A percentile compares a stretch with the other conserved stretches of the same genome.
phyloP scores from a whole-genome alignment of 805 yeast genomes.

The Saccharomycopsis sp. region DNA sequence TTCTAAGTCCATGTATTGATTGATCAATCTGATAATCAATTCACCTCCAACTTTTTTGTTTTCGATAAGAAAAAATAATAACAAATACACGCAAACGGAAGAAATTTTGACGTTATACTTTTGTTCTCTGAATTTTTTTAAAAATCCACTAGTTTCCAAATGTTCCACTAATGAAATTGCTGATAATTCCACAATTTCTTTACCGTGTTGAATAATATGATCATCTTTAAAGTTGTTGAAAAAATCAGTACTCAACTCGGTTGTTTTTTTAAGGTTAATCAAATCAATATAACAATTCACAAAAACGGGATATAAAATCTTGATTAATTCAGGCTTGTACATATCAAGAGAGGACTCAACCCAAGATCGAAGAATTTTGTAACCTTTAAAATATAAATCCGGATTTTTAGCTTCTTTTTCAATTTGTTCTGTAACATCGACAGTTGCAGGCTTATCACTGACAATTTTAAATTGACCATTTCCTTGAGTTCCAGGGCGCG shows the following conservation, averaged over 20 bases:
- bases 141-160: conserved; percentile 70
- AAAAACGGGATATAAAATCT: conserved; percentile 85
- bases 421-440: conserved; percentile 17
- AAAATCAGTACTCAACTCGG: conserved; percentile 57
- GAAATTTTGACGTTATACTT: conserved; percentile 70
- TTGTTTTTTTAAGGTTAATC: conserved; percentile 45
- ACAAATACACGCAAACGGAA: conserved; percentile 72
- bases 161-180: conserved; percentile 76
- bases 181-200: conserved; percentile 61
- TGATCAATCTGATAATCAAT: conserved; percentile 71
- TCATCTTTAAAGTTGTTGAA: conserved; percentile 66
- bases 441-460: conserved; percentile 3
- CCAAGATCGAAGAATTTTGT: conserved; percentile 75
- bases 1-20: conserved; percentile 56
- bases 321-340: conserved; percentile 77
- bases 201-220: conserved; percentile 65
- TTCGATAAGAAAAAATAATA: conserved; percentile 81
- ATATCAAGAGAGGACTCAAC: conserved; percentile 83
- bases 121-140: conserved; percentile 61
- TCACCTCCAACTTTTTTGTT: conserved; percentile 90
- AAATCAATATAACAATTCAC: conserved; percentile 80
- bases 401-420: conserved; percentile 43
- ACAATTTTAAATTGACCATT: conserved; percentile 1
- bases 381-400: conserved; percentile 67
- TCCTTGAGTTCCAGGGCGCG: background rate